Evolutionary conservation across 352 stramenopile species (phyloP), one percentile per base, ranked within the genome.

Genomic region (Globisporangium cederbergense): DNA sequence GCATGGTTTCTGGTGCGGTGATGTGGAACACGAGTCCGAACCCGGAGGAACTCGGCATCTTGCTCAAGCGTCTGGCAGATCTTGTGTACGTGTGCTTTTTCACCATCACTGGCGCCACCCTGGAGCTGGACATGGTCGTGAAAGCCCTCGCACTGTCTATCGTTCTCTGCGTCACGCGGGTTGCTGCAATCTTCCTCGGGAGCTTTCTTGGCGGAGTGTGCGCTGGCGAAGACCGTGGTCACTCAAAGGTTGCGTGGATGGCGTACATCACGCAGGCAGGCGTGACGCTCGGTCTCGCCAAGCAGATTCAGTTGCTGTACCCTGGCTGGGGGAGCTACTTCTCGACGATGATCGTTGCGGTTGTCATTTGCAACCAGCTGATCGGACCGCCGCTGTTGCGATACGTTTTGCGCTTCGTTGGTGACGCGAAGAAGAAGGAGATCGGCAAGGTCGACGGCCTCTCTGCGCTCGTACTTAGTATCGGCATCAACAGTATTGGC

Each of bases 21-120:
- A 83, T 89, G 80, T 89, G 78, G 78, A 89, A 89, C 63, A 74
- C 73, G 25, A 83, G 69, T 43, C 54, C 74, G 0, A 83, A 86
- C 34, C 76, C 78, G 2, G 80, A 89, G 46, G 80, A 89, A 25
- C 73, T 89, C 16, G 65, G 66, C 6, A 62, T 86, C 16, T 58
- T 89, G 47, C 55, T 89, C 28, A 81, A 86, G 54, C 70, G 77
- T 1, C 62, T 89, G 10, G 78, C 77, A 4, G 75, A 87, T 55
- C 54, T 88, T 18, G 78, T 90, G 30, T 90, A 89, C 60, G 79
- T 90, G n/a, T 81, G 76, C 55, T 90, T 90, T 56, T 90, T 90
- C 65, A 89, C 81, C 45, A 80, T 90, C 56, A 88, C 81, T 3
- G 81, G 81, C 18, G 81, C 81, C 14, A 83, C 81, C 10, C 60